Percentiles rank a stretch among this genome's conserved stretches.
These are phyloP conservation scores for Termitomyces sp. DNA, from an alignment of 768 basidiomycete species.

Conservation along the genomic window DNA sequence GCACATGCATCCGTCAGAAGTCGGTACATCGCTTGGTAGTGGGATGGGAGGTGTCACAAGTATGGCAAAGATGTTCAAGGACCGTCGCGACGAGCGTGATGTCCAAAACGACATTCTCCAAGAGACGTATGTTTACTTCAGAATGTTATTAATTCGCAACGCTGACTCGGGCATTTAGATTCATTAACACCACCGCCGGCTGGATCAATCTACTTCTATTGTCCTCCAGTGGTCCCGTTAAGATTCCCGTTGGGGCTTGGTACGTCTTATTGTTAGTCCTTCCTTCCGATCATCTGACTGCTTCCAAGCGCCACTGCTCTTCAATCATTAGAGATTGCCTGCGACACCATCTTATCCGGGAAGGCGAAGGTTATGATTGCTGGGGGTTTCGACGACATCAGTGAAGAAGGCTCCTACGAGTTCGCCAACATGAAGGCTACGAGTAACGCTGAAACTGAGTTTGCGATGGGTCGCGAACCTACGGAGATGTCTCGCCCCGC, in stretches of 20 bases:
- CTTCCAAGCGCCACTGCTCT: slow-evolving; percentile 81
- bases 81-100: slow-evolving; percentile 95
- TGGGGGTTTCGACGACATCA: slow-evolving; percentile 97
- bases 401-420: slow-evolving; percentile 97
- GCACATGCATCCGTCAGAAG: slow-evolving; percentile 93
- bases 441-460: slow-evolving; percentile 93
- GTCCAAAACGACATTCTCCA: slow-evolving; percentile 98
- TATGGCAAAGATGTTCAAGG: slow-evolving; percentile 96
- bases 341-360: slow-evolving; percentile 87
- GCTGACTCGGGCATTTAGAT: slow-evolving; percentile 39
- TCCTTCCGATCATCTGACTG: slow-evolving; percentile 3
- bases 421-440: slow-evolving; percentile 99
- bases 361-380: slow-evolving; percentile 99
- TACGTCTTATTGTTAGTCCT: slow-evolving; percentile 28
- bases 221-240: slow-evolving; percentile 96
- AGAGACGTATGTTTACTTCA: slow-evolving; percentile 75
- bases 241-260: slow-evolving; percentile 99
- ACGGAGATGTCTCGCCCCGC: slow-evolving; percentile 98
- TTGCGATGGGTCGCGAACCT: slow-evolving; percentile 98
- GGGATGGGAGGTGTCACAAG: slow-evolving; percentile 97
- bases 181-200: slow-evolving; percentile 98
- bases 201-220: slow-evolving; percentile 95
- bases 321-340: slow-evolving; percentile 97
- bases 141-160: background rate
- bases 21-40: slow-evolving; percentile 90